These are phyloP conservation scores for Asterophora parasitica DNA, from an alignment of 768 basidiomycete genomes.

Conservation along the genomic window DNA sequence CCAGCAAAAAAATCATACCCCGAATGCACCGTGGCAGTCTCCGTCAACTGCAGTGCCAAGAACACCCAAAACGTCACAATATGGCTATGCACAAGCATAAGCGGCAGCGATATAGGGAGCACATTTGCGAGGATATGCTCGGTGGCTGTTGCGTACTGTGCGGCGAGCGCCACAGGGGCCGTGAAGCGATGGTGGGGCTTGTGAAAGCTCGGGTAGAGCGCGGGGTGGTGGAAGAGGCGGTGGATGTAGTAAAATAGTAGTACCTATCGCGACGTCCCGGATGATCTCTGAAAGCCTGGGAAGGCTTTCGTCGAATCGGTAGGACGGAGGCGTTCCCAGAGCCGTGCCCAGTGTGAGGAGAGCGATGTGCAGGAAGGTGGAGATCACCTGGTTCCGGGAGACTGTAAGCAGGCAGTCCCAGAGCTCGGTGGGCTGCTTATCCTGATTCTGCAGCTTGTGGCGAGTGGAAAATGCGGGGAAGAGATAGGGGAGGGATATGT, in stretches of 20 bases:
- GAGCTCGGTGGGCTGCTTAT: constrained; percentile 24
- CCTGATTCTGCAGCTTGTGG: constrained; percentile 24
- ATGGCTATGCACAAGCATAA: constrained; percentile 22
- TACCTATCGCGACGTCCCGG: constrained; percentile 16
- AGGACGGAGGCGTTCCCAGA: constrained; percentile 10
- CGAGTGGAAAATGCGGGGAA: constrained; percentile 20
- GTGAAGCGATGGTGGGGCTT: constrained; percentile 29
- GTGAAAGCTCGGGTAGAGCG: constrained; percentile 23
- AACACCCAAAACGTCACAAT: constrained; percentile 25
- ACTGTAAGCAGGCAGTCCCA: constrained; percentile 21
- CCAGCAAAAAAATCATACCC: constrained; percentile 25
- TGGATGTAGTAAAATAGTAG: constrained; percentile 27
- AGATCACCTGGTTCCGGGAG: constrained; percentile 20
- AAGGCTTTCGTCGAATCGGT: constrained; percentile 18
- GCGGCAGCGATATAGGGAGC: constrained; percentile 22
- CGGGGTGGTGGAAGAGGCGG: constrained; percentile 22
- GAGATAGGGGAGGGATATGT: constrained; percentile 18
- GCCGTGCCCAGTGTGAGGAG: constrained; percentile 7
- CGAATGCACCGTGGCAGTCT: constrained; percentile 25
- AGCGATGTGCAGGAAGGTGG: constrained; percentile 18
- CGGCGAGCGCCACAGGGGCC: constrained; percentile 26
- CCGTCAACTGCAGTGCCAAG: constrained; percentile 19
- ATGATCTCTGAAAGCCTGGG: constrained; percentile 16
- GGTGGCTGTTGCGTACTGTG: constrained; percentile 22
- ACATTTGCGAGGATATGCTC: constrained; percentile 27